phyloP scores from a whole-genome alignment of 2,329 filamentous ascomycete species.

The Ceratocystis ficicola region DNA sequence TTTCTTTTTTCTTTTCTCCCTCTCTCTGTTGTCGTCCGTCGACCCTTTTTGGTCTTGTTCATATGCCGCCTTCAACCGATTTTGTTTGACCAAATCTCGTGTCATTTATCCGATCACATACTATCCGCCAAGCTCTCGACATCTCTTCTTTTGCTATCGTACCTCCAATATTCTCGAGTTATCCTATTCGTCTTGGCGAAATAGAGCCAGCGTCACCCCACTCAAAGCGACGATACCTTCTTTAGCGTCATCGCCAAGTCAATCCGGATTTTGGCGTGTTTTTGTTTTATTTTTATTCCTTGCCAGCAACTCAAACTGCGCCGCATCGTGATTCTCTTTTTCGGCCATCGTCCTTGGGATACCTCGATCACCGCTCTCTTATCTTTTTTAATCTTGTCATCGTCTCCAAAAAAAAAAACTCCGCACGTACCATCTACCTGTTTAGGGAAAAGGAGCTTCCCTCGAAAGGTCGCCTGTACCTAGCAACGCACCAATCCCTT shows the following conservation, averaged over 20 bases:
- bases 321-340: constrained; percentile 2
- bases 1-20: not conserved
- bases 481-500: constrained; percentile 3
- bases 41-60: not conserved
- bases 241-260: not conserved
- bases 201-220: not conserved
- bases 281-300: constrained; percentile 7
- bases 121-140: not conserved
- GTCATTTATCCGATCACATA: constrained; percentile 1
- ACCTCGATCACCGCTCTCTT: not conserved
- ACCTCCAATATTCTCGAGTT: not conserved
- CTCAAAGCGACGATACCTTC: not conserved
- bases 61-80: not conserved
- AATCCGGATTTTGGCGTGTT: not conserved
- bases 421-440: constrained; percentile 9
- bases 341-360: not conserved
- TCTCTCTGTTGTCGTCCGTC: not conserved
- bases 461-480: constrained; percentile 1
- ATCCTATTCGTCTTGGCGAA: not conserved
- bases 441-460: constrained; percentile 2
- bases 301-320: not conserved
- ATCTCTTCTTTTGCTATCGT: not conserved
- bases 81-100: not conserved
- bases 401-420: not conserved
- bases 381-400: constrained; percentile 3